A percentile compares a stretch with the other conserved stretches of the same genome.
These are phyloP conservation scores for Phytophthora nicotianae DNA, from an alignment of 352 stramenopile genomes.

Conservation along the genomic window DNA sequence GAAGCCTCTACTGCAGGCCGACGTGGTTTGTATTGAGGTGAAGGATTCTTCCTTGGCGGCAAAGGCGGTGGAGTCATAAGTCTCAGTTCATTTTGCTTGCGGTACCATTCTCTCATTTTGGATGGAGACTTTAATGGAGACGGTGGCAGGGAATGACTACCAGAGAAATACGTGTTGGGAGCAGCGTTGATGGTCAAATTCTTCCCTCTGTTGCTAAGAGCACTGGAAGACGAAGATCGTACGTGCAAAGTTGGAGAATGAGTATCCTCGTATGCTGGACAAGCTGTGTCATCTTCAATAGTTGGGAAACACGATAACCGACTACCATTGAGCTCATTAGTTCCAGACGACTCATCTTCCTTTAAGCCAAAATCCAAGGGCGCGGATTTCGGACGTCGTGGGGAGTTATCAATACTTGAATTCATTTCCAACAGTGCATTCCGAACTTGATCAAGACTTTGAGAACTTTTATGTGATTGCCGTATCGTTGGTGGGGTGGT, in stretches of 20 bases:
- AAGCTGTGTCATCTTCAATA: conserved; percentile 66
- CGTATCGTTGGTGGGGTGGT: conserved; percentile 5
- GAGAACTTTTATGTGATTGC: conserved; percentile 19
- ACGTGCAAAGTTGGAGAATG: conserved; percentile 16
- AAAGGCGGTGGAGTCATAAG: conserved; percentile 27
- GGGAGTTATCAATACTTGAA: neutral
- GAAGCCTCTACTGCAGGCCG: conserved; percentile 8
- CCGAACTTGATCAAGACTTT: conserved; percentile 35
- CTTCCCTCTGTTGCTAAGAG: conserved; percentile 14
- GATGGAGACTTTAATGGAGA: conserved; percentile 35
- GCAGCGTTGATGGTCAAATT: conserved; percentile 1
- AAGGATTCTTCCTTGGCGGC: conserved; percentile 12
- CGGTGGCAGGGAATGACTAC: conserved; percentile 25
- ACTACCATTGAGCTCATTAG: conserved; percentile 20
- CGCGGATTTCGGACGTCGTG: neutral
- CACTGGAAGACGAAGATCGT: conserved; percentile 27
- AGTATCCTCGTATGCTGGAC: conserved; percentile 62
- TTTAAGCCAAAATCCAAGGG: conserved; percentile 16
- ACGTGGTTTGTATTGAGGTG: conserved; percentile 8
- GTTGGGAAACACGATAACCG: conserved; percentile 40
- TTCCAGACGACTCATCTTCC: conserved; percentile 20
- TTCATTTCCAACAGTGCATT: conserved; percentile 29
- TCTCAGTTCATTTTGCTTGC: conserved; percentile 35
- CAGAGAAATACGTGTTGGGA: conserved; percentile 3
- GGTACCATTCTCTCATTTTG: conserved; percentile 32